phyloP scores from a whole-genome alignment of 345 rosid species.

The Atalantia buxifolia region DNA sequence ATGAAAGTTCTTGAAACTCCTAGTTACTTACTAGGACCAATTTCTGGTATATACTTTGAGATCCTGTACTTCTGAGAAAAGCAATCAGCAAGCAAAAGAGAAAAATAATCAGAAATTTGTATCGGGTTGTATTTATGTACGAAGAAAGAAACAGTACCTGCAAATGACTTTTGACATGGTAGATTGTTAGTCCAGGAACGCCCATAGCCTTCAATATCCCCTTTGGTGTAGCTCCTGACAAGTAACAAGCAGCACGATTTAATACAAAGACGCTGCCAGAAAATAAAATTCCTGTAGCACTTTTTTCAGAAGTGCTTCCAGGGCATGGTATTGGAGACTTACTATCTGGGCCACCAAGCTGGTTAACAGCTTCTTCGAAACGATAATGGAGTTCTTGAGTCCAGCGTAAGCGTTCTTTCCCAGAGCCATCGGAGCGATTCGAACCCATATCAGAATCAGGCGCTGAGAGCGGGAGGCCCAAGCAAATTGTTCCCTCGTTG shows the following conservation, averaged over 20 bases:
- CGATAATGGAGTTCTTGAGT: slow-evolving; percentile 45
- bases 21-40: slow-evolving; percentile 37
- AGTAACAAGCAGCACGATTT: neutral
- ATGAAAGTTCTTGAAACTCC: neutral
- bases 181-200: slow-evolving; percentile 48
- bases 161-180: slow-evolving; percentile 73
- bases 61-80: slow-evolving; percentile 60
- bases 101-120: neutral
- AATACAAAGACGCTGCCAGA: neutral
- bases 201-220: slow-evolving; percentile 59
- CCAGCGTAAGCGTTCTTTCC: slow-evolving; percentile 50
- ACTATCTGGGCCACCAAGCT: slow-evolving; percentile 59
- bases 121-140: neutral
- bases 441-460: slow-evolving; percentile 23
- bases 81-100: neutral
- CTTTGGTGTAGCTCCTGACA: slow-evolving; percentile 62
- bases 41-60: slow-evolving; percentile 52
- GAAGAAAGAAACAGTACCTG: slow-evolving; percentile 37
- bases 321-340: slow-evolving; percentile 13
- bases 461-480: neutral
- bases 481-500: neutral
- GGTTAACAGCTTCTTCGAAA: slow-evolving; percentile 46
- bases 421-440: slow-evolving; percentile 27
- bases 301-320: neutral
- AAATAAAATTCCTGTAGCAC: neutral